Evolutionary conservation across 176 grass and related monocot species (phyloP), one percentile per base, ranked within the genome.

Genomic region (Canna indica): DNA sequence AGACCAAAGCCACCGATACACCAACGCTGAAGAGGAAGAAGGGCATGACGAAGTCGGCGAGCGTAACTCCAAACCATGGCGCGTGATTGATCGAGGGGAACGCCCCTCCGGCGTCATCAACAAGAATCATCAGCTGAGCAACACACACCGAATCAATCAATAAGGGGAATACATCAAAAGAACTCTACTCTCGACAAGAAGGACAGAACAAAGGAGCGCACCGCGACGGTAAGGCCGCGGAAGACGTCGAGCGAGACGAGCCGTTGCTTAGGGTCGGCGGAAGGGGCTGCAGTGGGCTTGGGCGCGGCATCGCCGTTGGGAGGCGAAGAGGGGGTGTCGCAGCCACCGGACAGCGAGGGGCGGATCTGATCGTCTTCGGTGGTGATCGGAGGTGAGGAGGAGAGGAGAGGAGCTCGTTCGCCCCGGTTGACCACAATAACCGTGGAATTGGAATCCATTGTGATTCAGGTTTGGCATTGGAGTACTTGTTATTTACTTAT

Each of bases 11-110:
- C 10, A 83, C 80, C 29, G 86, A 91, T 31, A 92, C 69, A 28
- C 93, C 93, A 6, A 97, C 86, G 71, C 91, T 90, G 84, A 91
- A 97, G 82, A 97, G 90, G 78, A 97, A 92, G 69, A 79, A 80
- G 13, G 88, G 93, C 93, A 92, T 90, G 73, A 97, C 86, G 73
- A 91, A 97, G 71, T 97, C 93, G 27, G 93, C 93, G n/a, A 87
- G 81, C 12, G 93, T 97, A 2, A 87, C 86, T 33, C 93, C 93
- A 14, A 97, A 81, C 93, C 93, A 97, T 50, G 93, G 93, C 63
- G 88, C 54, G 70, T 97, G 93, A 61, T 97, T 97, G 63, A 97
- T 97, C 56, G 81, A 81, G 58, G 93, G 88, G 73, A 90, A 89
- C 80, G 88, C 88, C 70, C 93, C 88, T 22, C 93, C 93, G 2